A percentile compares a stretch with the other conserved stretches of the same genome.
Conservation (phyloP, 495 filamentous ascomycete genomes). For the Penicillium odoratum region DNA sequence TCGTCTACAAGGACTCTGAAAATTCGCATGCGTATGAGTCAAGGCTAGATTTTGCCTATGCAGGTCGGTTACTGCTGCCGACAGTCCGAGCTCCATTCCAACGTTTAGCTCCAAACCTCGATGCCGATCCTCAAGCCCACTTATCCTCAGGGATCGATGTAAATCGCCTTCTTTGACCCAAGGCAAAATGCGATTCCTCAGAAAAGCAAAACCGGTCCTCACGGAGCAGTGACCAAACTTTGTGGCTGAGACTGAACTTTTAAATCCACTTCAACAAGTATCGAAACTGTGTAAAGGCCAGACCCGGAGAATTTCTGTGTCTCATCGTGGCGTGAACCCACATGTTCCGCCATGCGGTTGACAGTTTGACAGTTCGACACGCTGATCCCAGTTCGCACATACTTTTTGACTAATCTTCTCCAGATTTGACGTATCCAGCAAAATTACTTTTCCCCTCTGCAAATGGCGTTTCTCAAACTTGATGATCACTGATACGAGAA, state of each 20-base stretch:
- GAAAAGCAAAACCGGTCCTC: background rate
- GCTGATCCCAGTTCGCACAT: background rate
- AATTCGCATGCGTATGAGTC: background rate
- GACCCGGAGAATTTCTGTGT: background rate
- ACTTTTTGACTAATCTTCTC: slow-evolving; percentile 2
- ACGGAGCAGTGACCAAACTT: background rate
- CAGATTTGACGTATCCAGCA: background rate
- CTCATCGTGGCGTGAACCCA: slow-evolving; percentile 7
- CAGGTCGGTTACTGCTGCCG: background rate
- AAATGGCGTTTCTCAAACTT: background rate
- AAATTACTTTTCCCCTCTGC: background rate
- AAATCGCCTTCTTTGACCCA: background rate
- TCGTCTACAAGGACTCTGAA: background rate
- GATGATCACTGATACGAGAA: background rate
- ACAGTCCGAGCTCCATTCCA: background rate
- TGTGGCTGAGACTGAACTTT: background rate
- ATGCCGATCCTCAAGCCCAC: background rate
- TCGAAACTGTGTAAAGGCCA: background rate
- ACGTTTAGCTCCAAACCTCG: background rate
- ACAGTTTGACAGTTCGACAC: slow-evolving; percentile 3
- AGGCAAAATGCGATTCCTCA: background rate
- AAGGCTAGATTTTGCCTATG: background rate
- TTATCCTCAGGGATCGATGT: background rate
- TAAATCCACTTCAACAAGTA: background rate
- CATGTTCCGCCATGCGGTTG: slow-evolving; percentile 15